Evolutionary conservation across 805 yeast genomes (phyloP).

Genomic region (Sugiyamaella marilandica): DNA sequence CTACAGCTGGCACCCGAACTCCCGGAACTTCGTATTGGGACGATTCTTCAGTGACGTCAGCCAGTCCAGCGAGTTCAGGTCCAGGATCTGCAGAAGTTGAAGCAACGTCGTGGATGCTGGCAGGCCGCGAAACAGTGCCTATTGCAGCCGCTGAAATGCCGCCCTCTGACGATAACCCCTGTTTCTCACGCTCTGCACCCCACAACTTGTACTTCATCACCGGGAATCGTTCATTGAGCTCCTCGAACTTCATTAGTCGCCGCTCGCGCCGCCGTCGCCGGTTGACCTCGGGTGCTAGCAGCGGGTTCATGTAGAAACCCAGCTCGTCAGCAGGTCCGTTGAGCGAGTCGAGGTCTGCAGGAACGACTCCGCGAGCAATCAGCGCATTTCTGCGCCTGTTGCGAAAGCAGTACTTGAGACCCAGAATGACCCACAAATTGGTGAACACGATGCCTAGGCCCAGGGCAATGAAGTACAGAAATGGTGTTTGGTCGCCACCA

Average conservation of each 20-base stretch:
- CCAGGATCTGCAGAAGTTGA: not conserved
- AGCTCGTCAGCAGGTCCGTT: slow-evolving; percentile 10
- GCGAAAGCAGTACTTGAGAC: slow-evolving; percentile 30
- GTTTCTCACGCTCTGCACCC: slow-evolving; percentile 25
- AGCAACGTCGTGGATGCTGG: slow-evolving; percentile 1
- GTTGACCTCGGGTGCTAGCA: slow-evolving; percentile 16
- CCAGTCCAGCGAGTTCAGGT: not conserved
- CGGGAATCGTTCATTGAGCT: slow-evolving; percentile 31
- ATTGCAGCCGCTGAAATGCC: slow-evolving; percentile 15
- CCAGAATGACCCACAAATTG: slow-evolving; percentile 33
- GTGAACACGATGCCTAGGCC: slow-evolving; percentile 35
- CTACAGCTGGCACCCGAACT: no score
- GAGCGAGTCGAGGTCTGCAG: slow-evolving; percentile 10
- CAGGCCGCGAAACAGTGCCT: slow-evolving; percentile 1
- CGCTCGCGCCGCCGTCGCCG: slow-evolving; percentile 22
- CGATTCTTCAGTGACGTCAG: no score
- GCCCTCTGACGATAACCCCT: slow-evolving; percentile 19
- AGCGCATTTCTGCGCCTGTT: slow-evolving; percentile 24
- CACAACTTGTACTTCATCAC: slow-evolving; percentile 28
- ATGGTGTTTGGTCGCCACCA: slow-evolving; percentile 23
- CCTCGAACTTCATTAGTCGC: slow-evolving; percentile 27
- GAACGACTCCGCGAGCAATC: slow-evolving; percentile 11
- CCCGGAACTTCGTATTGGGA: no score
- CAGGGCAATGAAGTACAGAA: slow-evolving; percentile 34
- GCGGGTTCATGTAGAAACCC: slow-evolving; percentile 17